Evolutionary conservation across 2,329 filamentous ascomycete genomes (phyloP).

Genomic region (Phyllosticta ampelicida): DNA sequence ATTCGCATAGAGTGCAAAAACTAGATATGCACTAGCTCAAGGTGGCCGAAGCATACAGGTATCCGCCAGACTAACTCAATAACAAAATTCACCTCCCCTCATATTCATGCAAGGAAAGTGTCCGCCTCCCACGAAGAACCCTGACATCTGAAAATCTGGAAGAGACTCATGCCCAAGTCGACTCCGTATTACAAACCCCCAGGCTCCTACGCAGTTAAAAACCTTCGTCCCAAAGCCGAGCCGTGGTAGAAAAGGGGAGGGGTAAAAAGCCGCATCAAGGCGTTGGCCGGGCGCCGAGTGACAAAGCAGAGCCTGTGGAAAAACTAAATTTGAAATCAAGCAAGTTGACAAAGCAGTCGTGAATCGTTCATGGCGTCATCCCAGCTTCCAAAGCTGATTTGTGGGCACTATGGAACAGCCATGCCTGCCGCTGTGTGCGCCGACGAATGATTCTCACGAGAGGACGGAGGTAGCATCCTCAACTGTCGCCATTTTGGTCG

Average conservation of each 20-base stretch:
- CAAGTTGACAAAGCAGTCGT: background rate
- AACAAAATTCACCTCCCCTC: background rate
- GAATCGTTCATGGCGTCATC: background rate
- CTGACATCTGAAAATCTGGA: background rate
- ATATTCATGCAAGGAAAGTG: background rate
- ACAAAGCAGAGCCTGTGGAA: background rate
- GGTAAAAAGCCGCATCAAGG: background rate
- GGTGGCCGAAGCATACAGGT: background rate
- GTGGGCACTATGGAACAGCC: background rate
- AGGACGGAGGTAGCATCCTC: background rate
- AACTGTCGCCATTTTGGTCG: constrained; percentile 26
- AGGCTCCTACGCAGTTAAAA: no score
- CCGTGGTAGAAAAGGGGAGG: background rate
- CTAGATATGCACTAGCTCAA: no score
- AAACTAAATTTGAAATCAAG: background rate
- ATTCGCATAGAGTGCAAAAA: no score
- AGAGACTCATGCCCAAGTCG: background rate
- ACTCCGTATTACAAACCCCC: background rate
- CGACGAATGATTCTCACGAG: background rate
- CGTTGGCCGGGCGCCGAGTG: background rate
- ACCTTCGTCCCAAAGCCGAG: background rate
- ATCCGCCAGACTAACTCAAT: background rate
- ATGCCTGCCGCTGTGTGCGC: background rate
- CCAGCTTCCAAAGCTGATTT: background rate
- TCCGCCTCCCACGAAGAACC: background rate